Evolutionary conservation across 768 basidiomycete genomes (phyloP).

Genomic region (Boletus rubescentipes): DNA sequence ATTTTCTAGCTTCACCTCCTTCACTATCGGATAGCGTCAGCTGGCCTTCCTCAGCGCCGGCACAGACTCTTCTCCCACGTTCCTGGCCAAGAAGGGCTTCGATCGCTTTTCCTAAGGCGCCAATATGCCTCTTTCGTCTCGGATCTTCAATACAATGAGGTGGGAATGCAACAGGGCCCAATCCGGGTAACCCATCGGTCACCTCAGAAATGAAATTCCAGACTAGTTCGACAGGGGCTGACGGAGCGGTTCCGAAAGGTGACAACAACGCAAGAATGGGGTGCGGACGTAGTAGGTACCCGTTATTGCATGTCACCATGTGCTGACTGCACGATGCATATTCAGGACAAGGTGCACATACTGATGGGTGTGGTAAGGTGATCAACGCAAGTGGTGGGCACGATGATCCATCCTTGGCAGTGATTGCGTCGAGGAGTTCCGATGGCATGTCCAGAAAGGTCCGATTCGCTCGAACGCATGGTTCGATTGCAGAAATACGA

Average conservation of each 20-base stretch:
- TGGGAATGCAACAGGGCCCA: slow-evolving; percentile 76
- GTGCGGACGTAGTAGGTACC: slow-evolving; percentile 66
- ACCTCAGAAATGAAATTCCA: slow-evolving; percentile 48
- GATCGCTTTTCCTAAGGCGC: slow-evolving; percentile 69
- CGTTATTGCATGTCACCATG: slow-evolving; percentile 62
- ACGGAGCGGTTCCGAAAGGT: slow-evolving; percentile 38
- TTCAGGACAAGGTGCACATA: slow-evolving; percentile 72
- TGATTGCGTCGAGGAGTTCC: slow-evolving; percentile 26
- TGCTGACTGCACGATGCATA: slow-evolving; percentile 61
- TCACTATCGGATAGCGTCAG: slow-evolving; percentile 40
- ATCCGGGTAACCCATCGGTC: slow-evolving; percentile 69
- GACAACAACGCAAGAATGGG: slow-evolving; percentile 48
- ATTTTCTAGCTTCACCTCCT: slow-evolving; percentile 71
- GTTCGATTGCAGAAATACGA: slow-evolving; percentile 45
- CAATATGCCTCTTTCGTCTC: slow-evolving; percentile 68
- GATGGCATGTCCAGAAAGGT: slow-evolving; percentile 42
- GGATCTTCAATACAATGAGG: slow-evolving; percentile 79
- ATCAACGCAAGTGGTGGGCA: slow-evolving; percentile 58
- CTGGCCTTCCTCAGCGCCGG: slow-evolving; percentile 40
- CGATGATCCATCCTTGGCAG: slow-evolving; percentile 32
- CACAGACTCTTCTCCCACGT: slow-evolving; percentile 65
- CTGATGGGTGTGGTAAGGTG: slow-evolving; percentile 55
- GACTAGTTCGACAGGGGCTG: slow-evolving; percentile 38
- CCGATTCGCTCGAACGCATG: slow-evolving; percentile 57
- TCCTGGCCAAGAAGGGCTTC: slow-evolving; percentile 62